Evolutionary conservation across 1,284 basidiomycete species (phyloP), one percentile per base, ranked within the genome.

Genomic region (Sporisorium reilianum): DNA sequence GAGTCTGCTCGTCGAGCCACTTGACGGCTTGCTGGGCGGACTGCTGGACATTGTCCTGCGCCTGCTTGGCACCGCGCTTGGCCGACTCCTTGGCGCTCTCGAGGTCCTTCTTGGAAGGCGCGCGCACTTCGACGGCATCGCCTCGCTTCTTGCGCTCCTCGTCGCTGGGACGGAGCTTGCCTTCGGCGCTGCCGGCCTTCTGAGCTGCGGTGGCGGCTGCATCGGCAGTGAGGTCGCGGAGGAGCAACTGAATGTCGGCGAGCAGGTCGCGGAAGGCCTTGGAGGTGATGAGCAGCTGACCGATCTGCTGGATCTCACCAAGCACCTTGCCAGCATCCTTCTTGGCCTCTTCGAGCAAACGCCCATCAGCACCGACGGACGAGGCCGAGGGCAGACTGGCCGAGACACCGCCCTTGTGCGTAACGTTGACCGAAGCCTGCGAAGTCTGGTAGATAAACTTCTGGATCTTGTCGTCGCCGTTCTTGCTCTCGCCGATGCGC

Each of bases 1-100:
- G 83, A 18, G 85, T 86, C 74, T 86, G 84, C 64, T 87, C 86
- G 64, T 87, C 86, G 50, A 86, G 72, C 77, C 86, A 87, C 73
- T 84, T 55, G 46, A 64, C 63, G 22, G 74, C 68, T 63, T 75
- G 53, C 16, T 72, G 57, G 16, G 65, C 71, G 40, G 57, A 64
- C 18, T 61, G 57, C 25, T 64, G 51, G 32, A 76, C 32, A 52
- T 85, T 75, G 25, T 79, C 82, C 68, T 85, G 58, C 11, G 80
- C 80, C 26, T 84, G 81, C 66, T 85, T 85, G 55, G 80, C 78
- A 30, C 80, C 79, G 38, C 78, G 64, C 79, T 86, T 86, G 40
- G 85, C 86, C 71, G 85, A 81, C 40, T 85, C 59, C 78, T 85
- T 78, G 32, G 85, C 58, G 10, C 64, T 71, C 26, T 86, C 76